These are phyloP conservation scores for Retiboletus fuscus DNA, from an alignment of 1,284 basidiomycete species.

Conservation along the genomic window DNA sequence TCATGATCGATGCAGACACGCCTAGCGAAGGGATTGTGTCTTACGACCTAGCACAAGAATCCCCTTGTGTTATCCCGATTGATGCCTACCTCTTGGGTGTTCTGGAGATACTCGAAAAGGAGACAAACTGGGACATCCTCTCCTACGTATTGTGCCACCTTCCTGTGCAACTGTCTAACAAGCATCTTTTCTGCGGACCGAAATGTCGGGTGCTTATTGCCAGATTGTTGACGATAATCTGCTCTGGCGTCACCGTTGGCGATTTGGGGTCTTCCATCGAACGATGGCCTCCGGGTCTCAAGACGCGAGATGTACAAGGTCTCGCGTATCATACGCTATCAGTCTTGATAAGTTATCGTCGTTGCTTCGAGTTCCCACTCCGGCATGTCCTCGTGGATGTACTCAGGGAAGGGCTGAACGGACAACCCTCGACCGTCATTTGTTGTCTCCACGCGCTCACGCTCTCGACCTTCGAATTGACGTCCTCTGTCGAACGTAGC, in stretches of 20 bases:
- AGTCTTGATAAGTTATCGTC: conserved; percentile 90
- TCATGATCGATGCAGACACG: conserved; percentile 70
- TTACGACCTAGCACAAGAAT: conserved; percentile 73
- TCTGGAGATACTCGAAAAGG: conserved; percentile 77
- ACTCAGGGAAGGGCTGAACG: conserved; percentile 86
- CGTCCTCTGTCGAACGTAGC: conserved; percentile 84
- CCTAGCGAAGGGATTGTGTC: conserved; percentile 81
- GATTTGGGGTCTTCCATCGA: conserved; percentile 71
- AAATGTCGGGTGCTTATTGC: conserved; percentile 76
- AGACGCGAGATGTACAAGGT: conserved; percentile 87
- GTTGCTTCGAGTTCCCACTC: conserved; percentile 79
- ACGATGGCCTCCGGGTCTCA: conserved; percentile 72
- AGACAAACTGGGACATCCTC: conserved; percentile 93
- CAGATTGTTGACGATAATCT: conserved; percentile 76
- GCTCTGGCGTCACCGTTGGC: conserved; percentile 73
- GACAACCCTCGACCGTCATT: conserved; percentile 84
- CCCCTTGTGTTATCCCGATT: conserved; percentile 74
- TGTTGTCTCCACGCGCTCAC: conserved; percentile 93
- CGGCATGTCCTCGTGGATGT: conserved; percentile 85
- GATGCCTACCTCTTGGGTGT: conserved; percentile 82
- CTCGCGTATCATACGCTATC: conserved; percentile 90
- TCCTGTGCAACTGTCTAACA: conserved; percentile 93
- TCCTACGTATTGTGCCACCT: conserved; percentile 94
- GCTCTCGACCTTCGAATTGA: conserved; percentile 90
- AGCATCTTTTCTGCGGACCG: conserved; percentile 95